Conservation (phyloP, 441 rosid genomes). For the Adansonia gregorii region DNA sequence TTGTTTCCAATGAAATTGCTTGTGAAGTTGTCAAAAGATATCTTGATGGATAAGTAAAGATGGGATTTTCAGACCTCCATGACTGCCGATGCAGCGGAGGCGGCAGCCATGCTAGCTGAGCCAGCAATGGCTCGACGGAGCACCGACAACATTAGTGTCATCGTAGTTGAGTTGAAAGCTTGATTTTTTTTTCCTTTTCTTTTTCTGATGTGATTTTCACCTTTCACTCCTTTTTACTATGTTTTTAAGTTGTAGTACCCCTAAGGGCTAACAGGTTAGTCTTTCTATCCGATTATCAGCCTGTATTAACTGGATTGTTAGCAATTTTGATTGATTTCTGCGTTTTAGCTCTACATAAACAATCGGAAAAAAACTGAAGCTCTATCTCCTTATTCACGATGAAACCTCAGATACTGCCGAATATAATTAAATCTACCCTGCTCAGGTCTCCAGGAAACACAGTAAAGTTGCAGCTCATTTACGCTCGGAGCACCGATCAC, state of each 20-base stretch:
- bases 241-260: slow-evolving; percentile 15
- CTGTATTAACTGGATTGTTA: background rate
- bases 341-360: background rate
- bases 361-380: background rate
- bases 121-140: slow-evolving; percentile 64
- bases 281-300: background rate
- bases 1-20: slow-evolving; percentile 52
- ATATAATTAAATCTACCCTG: background rate
- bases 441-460: too few relatives aligned
- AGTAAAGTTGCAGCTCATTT: background rate
- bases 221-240: background rate
- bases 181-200: background rate
- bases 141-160: slow-evolving; percentile 62
- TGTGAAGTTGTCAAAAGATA: slow-evolving; percentile 54
- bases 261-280: background rate
- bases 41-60: slow-evolving; percentile 35
- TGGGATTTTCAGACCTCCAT: background rate
- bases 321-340: background rate
- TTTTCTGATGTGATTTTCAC: background rate
- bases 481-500: background rate
- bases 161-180: slow-evolving; percentile 54
- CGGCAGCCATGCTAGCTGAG: slow-evolving; percentile 56
- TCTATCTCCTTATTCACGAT: background rate
- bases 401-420: background rate
- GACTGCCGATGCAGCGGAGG: slow-evolving; percentile 40